Evolutionary conservation across 163 green algal genomes (phyloP).

Genomic region (Volvox carteri): DNA sequence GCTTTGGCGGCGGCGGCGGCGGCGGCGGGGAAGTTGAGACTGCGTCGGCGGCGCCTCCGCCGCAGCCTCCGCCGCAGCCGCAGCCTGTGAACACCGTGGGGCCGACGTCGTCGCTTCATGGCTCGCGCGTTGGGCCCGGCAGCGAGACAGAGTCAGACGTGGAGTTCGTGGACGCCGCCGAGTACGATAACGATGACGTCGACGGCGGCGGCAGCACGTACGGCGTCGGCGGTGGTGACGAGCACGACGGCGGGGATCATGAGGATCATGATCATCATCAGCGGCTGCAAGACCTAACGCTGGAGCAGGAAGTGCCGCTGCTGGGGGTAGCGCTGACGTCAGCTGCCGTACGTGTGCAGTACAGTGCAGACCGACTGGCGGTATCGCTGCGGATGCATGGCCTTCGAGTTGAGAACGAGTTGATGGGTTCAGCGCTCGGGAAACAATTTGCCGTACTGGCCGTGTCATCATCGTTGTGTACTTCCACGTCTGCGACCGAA

Average conservation of each 20-base stretch:
- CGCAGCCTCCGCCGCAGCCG: background rate
- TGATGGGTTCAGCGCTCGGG: constrained; percentile 70
- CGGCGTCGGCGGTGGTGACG: background rate
- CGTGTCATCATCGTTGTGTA: background rate
- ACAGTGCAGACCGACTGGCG: constrained; percentile 66
- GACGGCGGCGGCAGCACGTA: too few relatives aligned
- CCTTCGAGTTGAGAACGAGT: constrained; percentile 80
- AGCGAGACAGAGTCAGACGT: constrained; percentile 2
- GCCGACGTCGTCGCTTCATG: background rate
- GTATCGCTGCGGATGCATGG: constrained; percentile 61
- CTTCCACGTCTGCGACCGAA: background rate
- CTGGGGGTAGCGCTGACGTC: constrained; percentile 22
- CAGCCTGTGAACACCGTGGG: background rate
- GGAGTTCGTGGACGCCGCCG: constrained; percentile 19
- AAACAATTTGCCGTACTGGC: constrained; percentile 31
- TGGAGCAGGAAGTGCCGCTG: constrained; percentile 51
- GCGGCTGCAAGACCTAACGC: constrained; percentile 7
- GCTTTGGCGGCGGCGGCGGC: background rate
- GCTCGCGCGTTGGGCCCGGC: background rate
- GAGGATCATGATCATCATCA: background rate
- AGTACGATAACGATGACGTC: background rate
- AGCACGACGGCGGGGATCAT: background rate
- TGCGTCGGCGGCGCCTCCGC: too few relatives aligned
- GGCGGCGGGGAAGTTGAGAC: background rate
- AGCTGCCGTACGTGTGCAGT: constrained; percentile 64